Percentiles rank a stretch among this genome's conserved stretches.
phyloP scores from a whole-genome alignment of 1,139 yeast genomes.

The Yarrowia galli region DNA sequence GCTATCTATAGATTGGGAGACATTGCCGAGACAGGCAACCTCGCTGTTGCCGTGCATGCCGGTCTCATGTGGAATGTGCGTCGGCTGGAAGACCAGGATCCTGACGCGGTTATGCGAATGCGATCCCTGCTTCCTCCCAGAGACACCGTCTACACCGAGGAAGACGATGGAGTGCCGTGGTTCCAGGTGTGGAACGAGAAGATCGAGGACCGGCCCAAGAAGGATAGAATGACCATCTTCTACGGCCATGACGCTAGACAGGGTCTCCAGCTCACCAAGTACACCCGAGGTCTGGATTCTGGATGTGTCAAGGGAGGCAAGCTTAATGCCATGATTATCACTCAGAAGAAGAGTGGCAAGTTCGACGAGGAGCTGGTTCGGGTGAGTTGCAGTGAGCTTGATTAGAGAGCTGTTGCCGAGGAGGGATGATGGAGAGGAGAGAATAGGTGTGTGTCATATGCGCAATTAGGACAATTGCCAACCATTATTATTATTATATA shows the following conservation, averaged over 20 bases:
- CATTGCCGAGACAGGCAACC: slow-evolving; percentile 57
- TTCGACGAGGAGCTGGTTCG: slow-evolving; percentile 48
- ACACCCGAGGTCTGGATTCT: slow-evolving; percentile 79
- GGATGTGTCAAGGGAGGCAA: slow-evolving; percentile 81
- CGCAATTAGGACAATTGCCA: background rate
- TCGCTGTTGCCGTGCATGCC: slow-evolving; percentile 79
- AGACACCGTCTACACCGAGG: slow-evolving; percentile 61
- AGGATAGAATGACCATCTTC: slow-evolving; percentile 61
- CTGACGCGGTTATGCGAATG: slow-evolving; percentile 66
- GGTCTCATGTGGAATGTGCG: slow-evolving; percentile 71
- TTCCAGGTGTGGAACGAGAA: slow-evolving; percentile 65
- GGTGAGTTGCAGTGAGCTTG: slow-evolving; percentile 46
- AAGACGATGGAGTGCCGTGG: slow-evolving; percentile 64
- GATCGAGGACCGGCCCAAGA: slow-evolving; percentile 52
- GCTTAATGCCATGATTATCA: slow-evolving; percentile 68
- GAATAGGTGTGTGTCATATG: slow-evolving; percentile 22
- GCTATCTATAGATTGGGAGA: slow-evolving; percentile 64
- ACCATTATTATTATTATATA: slow-evolving; percentile 11
- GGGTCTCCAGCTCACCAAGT: slow-evolving; percentile 71
- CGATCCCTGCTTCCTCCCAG: slow-evolving; percentile 66
- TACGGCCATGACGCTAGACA: slow-evolving; percentile 91
- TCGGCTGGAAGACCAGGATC: slow-evolving; percentile 63
- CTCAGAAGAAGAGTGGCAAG: slow-evolving; percentile 47
- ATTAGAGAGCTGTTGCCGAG: background rate
- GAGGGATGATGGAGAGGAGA: background rate